Evolutionary conservation across 2,329 filamentous ascomycete species (phyloP), one percentile per base, ranked within the genome.

Genomic region (Fusarium sp.): DNA sequence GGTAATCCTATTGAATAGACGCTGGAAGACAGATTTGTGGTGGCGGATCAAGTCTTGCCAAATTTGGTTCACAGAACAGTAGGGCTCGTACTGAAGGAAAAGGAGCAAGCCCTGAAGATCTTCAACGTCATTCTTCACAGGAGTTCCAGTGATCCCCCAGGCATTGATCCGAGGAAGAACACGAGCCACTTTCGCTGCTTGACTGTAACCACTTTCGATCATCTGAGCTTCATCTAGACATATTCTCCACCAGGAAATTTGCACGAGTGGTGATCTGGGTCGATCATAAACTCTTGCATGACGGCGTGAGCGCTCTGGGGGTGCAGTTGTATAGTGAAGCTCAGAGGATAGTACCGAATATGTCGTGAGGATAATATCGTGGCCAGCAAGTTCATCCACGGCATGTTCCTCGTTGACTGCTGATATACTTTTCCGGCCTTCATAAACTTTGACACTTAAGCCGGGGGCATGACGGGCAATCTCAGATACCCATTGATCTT

Each of bases 111-210:
- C 95, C 71, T 91, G 90, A 11, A 98, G 84, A 79, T 98, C 95
- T 75, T 83, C 81, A 35, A 95, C 87, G 68, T 94, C 88, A 71
- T 94, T 93, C 71, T 93, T 92, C 40, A 98, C 87, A 0, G 96
- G 96, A 1, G 96, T 99, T 44, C 80, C 96, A 0, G 94, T 95
- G 42, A 99, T 90, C 17, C 92, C 94, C 96, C 96, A 98, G 4
- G 94, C 91, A 81, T 97, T 95, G 70, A 93, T 82, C 32, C 96
- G 88, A 46, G 95, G 94, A 67, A 99, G 91, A 30, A 92, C 84
- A 42, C 90, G 89, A 38, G 94, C 94, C 17, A 98, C 90, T 49
- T 87, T 89, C 2, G 96, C 95, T 32, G 95, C 93, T 73, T 93
- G 91, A 74, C 90, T 95, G 7, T 97, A 90, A 37, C 94, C 94